Base-by-base conservation (phyloP, 208 protist species). In the Trypanosoma mega region DNA sequence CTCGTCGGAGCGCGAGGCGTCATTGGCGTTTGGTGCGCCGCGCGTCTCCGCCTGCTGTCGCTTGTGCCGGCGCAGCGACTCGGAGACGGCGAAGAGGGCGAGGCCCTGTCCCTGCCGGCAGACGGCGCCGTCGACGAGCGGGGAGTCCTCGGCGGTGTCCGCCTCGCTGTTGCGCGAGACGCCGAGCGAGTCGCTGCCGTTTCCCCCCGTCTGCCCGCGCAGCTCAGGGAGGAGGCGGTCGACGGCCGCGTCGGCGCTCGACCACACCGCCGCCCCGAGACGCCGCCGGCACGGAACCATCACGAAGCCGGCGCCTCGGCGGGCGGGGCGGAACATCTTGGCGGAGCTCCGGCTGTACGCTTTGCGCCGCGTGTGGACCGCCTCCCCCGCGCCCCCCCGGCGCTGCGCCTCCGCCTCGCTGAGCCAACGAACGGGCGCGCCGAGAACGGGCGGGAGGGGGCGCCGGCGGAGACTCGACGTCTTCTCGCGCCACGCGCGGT, bases 371-470 rank as follows among this genome's bases (percentile, higher is more conserved):
- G 34, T 16, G 60, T 33, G 24, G 11, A 16, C 26, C 21, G 4
- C 39, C 12, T 14, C 26, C 33, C 16, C 2, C 11, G 11, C 31
- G 53, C 41, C 41, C 2, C 20, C 14, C 29, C 60, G n/a, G 49
- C 31, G 11, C 39, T 41, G 43, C 60, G 44, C 51, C 33, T 65
- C 46, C 41, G 58, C 37, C 12, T 65, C 29, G 29, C 49, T 62
- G 0, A 77, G 52, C 80, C 84, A 91, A 14, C 84, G 84, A 8
- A 87, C 72, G n/a, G 67, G 69, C 30, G 76, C 70, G 20, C 80
- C 76, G 26, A 91, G 64, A 11, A 55, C 68, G 2, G 84, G 78
- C 4, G 77, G 72, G 24, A 82, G 23, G 21, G 78, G 77, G 9
- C 18, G 48, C 23, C 12, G 51, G 21, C 9, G n/a, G 20, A 23